Evolutionary conservation across 768 basidiomycete species (phyloP), one percentile per base, ranked within the genome.

Genomic region (Boletus edulis): DNA sequence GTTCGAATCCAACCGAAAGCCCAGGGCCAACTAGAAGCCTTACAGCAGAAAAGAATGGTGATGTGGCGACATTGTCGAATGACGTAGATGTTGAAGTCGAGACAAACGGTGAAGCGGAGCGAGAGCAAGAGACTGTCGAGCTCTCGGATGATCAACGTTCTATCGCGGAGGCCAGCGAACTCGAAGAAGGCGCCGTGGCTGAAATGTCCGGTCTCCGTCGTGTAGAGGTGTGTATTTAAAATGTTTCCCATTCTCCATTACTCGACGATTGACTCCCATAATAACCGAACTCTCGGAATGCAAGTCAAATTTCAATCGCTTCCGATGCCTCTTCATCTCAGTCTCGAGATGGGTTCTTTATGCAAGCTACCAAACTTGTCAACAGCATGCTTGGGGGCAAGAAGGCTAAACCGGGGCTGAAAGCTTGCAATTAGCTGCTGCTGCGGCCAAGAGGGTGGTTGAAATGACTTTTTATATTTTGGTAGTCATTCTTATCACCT

Each of bases 361-460:
- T 81, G 32, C 84, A 88, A 61, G 86, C 91, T 6, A 82, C 82
- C 17, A 89, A 84, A 61, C 73, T 89, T 15, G 75, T 90, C 43
- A 84, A 74, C 59, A 88, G 75, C 56, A 81, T 89, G 54, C 74
- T 91, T 51, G 84, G 88, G 8, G 79, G 78, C 20, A 92, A 89
- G 76, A 92, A 90, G 67, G 76, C 68, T 41, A 88, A 88, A 62
- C 76, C 83, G 9, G 87, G 91, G 64, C 82, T 91, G 40, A 92
- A 76, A 90, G 86, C 46, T 67, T 94, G 31, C 89, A 91, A 64
- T 79, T 86, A 56, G 92, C 94, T 15, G 89, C 91, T 0, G 81
- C 81, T 17, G 90, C 84, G 3, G 92, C 91, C 4, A 95, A 92
- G 76, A 96, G 88, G 86, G 94, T 17, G n/a, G 76, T 38, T 49